Evolutionary conservation across 768 basidiomycete genomes (phyloP).

Genomic region (Chlorophyllum brunneum): DNA sequence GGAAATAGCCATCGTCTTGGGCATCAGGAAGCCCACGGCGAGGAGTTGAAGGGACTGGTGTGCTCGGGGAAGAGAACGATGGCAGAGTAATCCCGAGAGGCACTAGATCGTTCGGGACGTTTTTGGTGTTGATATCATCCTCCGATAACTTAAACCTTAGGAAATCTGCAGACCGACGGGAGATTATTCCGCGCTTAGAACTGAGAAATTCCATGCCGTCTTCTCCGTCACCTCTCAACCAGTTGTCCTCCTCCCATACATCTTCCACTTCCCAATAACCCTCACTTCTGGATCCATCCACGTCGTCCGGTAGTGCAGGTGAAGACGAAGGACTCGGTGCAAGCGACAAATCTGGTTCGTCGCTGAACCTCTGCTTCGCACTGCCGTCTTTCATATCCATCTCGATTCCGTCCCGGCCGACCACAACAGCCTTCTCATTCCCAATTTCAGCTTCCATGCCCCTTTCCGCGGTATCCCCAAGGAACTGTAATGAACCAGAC

Average conservation of each 20-base stretch:
- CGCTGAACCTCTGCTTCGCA: constrained; percentile 5
- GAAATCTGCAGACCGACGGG: not conserved
- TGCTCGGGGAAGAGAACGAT: not conserved
- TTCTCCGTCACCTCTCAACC: constrained; percentile 12
- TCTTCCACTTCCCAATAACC: constrained; percentile 18
- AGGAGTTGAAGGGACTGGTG: not conserved
- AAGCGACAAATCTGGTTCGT: not conserved
- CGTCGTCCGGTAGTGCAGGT: not conserved
- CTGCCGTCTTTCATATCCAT: constrained; percentile 18
- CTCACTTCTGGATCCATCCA: constrained; percentile 16
- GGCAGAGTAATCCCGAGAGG: not conserved
- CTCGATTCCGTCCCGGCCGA: constrained; percentile 72
- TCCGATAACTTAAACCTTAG: not conserved
- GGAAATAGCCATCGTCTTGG: not conserved
- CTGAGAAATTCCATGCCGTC: constrained; percentile 16
- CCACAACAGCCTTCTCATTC: constrained; percentile 60
- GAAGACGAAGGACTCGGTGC: not conserved
- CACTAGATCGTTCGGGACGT: not conserved
- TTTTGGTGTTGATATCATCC: not conserved
- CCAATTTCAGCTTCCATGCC: constrained; percentile 68
- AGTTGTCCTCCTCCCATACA: constrained; percentile 9
- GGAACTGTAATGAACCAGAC: constrained; percentile 43
- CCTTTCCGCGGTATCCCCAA: constrained; percentile 53
- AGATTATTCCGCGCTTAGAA: not conserved
- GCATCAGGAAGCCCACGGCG: not conserved